Conservation (phyloP, 2,329 filamentous ascomycete species). For the Helminthosporium solani region DNA sequence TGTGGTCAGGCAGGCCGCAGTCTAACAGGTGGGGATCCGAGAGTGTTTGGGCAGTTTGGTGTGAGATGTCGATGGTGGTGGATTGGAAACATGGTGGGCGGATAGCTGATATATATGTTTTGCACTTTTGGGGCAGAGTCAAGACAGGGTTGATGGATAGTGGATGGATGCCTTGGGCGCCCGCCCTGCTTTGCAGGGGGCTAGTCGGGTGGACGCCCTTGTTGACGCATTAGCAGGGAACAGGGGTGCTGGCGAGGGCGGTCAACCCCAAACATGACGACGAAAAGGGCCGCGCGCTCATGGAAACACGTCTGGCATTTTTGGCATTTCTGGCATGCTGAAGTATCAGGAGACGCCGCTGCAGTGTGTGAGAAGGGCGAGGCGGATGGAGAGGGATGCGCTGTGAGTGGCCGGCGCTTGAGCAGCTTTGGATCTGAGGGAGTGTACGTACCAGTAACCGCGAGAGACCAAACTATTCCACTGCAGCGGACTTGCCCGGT, state of each 20-base stretch:
- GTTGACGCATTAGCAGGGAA: constrained; percentile 17
- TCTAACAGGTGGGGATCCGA: constrained; percentile 7
- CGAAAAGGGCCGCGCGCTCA: constrained; percentile 5
- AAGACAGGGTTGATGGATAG: constrained; percentile 14
- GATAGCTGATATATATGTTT: constrained; percentile 32
- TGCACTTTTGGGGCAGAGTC: constrained; percentile 22
- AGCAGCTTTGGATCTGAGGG: not conserved
- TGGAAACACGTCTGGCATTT: not conserved
- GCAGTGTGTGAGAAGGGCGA: not conserved
- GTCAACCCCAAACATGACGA: constrained; percentile 18
- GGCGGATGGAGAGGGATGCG: not conserved
- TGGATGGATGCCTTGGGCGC: constrained; percentile 20
- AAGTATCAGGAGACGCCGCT: not conserved
- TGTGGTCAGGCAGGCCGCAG: constrained; percentile 14
- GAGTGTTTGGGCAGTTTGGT: constrained; percentile 10
- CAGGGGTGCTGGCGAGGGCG: constrained; percentile 32
- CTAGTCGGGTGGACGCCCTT: not conserved
- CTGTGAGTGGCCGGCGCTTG: not conserved
- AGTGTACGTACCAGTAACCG: not conserved
- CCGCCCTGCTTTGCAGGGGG: constrained; percentile 23
- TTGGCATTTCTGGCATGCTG: not conserved
- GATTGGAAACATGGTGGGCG: constrained; percentile 22
- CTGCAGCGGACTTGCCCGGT: too few relatives aligned
- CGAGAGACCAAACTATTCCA: not conserved
- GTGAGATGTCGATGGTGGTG: constrained; percentile 10